Evolutionary conservation across 106 monocot species (phyloP).

Genomic region (Posidonia australis): DNA sequence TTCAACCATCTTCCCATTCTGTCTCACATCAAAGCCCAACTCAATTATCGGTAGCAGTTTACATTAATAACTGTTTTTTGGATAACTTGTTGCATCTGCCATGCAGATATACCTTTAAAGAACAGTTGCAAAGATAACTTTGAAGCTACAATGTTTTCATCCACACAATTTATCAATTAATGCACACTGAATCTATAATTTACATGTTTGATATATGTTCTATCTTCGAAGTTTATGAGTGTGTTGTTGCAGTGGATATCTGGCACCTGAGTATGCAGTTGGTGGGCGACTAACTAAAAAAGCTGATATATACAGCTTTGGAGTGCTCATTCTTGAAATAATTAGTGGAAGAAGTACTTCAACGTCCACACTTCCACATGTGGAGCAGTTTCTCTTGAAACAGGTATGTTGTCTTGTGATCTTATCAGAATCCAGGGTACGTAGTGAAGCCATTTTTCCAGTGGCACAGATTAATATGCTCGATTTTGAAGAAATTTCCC

Average conservation of each 20-base stretch:
- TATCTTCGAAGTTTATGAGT: background rate
- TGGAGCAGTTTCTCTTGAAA: conserved; percentile 53
- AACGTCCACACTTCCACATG: conserved; percentile 13
- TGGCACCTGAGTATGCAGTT: no score
- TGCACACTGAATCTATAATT: no score
- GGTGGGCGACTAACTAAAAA: conserved; percentile 83
- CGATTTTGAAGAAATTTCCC: background rate
- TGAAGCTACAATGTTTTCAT: no score
- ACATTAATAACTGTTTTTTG: no score
- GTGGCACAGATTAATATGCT: background rate
- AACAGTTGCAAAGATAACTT: no score
- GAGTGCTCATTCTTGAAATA: conserved; percentile 67
- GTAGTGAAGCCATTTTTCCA: background rate
- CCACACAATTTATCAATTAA: no score
- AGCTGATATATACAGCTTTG: conserved; percentile 80
- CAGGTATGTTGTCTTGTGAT: conserved; percentile 23
- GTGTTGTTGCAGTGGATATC: conserved; percentile 50
- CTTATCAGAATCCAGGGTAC: background rate
- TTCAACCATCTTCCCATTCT: no score
- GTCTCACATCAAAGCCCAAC: no score
- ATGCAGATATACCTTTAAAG: no score
- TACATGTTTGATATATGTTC: background rate
- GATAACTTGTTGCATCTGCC: no score
- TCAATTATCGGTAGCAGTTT: no score
- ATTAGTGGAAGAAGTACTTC: conserved; percentile 60